These are phyloP conservation scores for Elongisporangium anandrum DNA, from an alignment of 352 stramenopile species.

Conservation along the genomic window DNA sequence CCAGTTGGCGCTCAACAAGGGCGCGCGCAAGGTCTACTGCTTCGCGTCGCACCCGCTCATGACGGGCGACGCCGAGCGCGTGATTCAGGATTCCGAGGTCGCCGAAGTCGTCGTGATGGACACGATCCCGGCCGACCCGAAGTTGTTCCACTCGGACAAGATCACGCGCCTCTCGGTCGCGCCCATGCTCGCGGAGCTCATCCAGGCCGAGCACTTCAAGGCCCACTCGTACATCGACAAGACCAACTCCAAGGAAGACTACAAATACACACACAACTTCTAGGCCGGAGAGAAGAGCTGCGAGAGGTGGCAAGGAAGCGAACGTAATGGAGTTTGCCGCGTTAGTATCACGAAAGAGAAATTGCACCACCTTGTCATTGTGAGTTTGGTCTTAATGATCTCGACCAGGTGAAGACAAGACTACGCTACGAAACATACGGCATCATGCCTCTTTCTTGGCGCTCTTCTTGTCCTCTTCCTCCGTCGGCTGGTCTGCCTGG, in stretches of 20 bases:
- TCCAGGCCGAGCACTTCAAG: slow-evolving; percentile 90
- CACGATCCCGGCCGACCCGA: slow-evolving; percentile 71
- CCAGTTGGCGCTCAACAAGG: slow-evolving; percentile 73
- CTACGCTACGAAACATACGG: not conserved
- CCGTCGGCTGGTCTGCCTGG: not conserved
- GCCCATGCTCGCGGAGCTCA: slow-evolving; percentile 86
- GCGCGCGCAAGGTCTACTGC: slow-evolving; percentile 86
- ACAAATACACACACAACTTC: slow-evolving; percentile 83
- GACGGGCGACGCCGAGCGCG: slow-evolving; percentile 78
- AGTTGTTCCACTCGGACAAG: slow-evolving; percentile 71
- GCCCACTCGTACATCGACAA: slow-evolving; percentile 88
- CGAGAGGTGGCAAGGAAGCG: not conserved
- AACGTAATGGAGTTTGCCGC: not conserved
- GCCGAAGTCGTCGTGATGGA: slow-evolving; percentile 89
- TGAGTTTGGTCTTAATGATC: not conserved
- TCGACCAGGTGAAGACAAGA: not conserved
- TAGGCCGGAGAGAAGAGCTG: slow-evolving; percentile 17
- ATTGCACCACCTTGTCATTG: not conserved
- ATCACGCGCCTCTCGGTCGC: slow-evolving; percentile 87
- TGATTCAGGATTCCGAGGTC: slow-evolving; percentile 82
- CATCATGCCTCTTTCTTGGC: not conserved
- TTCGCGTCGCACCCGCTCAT: slow-evolving; percentile 90
- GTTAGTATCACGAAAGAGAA: not conserved
- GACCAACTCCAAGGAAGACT: slow-evolving; percentile 80
- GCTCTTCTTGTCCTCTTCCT: not conserved